Evolutionary conservation across 1,284 basidiomycete species (phyloP), one percentile per base, ranked within the genome.

Genomic region (Melampsora occidentalis): DNA sequence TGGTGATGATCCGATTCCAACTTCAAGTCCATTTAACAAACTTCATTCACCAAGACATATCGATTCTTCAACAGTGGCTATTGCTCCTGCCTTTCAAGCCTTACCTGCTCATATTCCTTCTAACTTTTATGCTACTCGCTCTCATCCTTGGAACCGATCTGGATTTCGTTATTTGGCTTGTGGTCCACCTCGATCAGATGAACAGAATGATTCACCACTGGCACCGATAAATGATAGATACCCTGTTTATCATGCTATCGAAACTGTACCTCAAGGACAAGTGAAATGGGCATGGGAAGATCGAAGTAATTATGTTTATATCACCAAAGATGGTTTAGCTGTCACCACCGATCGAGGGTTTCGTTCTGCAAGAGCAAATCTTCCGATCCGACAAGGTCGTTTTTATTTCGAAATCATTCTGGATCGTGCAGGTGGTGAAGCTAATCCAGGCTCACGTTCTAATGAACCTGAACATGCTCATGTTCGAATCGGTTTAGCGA

Each of bases 351-450:
- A 92, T 82, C 91, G 91, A 64, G 97, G 97, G 1, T 99, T 93
- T 82, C 86, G 97, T 49, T 92, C 92, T 79, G 94, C 90, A 2
- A 87, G 97, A 20, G 90, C 90, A 77, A 98, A 96, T 83, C 90
- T 93, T 0, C 91, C 93, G 0, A 87, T 98, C 16, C 87, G 94
- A 20, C 89, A 95, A 80, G 97, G 97, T 1, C 88, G 88, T 20
- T 99, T 94, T 94, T 99, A 96, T 83, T 89, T 94, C 86, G 97
- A 99, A 85, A 88, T 96, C 53, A 88, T 88, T 80, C 86, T 97
- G 78, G 85, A 91, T 64, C 87, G 89, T 31, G 92, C 93, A 0
- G 90, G 90, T 1, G 91, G 91, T 0, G 90, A 90, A 76, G 82
- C 77, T 28, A 76, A 77, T 69, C 62, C 62, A 22, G 78, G 64